Base-by-base conservation (phyloP, 495 filamentous ascomycete species). In the Lasiosphaeriaceae sp. region DNA sequence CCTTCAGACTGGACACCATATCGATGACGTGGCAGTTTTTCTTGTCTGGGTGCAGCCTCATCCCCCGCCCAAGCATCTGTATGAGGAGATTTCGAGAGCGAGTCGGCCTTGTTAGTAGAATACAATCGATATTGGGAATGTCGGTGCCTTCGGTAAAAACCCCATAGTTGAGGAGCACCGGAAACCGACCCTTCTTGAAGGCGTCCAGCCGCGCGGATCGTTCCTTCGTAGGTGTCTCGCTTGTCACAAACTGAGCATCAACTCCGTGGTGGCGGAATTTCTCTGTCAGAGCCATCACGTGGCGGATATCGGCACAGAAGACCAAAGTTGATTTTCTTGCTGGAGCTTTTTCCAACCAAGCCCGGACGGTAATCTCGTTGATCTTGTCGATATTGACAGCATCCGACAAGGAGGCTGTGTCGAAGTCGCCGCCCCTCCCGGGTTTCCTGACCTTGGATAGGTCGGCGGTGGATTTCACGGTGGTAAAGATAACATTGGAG, bases 121-220 rank as follows among this genome's bases (percentile, higher is more conserved):
- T 80, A 57, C 94, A 97, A 68, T 99, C 94, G 56, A 97, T 90
- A 66, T 97, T 97, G 3, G 94, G 94, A 17, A 97, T 94, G 66
- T 99, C 94, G 11, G 95, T 99, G 16, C 80, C 93, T 74, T 99
- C 94, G 2, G 93, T 97, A 61, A 96, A 97, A 49, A 99, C 85
- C 3, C 92, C 92, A 69, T 94, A 97, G 67, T 99, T 99, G 34
- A 99, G 69, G 16, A 99, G 81, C 5, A 99, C 89, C 0, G 90
- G 90, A 54, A 86, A 97, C 54, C 93, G 80, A n/a, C 83, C 78
- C 0, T 74, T 76, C 52, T 77, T 87, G 69, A 99, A 99, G 4
- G 78, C 80, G 29, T 87, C 84, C 1, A 99, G 71, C 6, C 81
- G 77, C 29, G 87, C 79, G 24, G 84, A 80, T 8, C 94, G 82